Conservation (phyloP, 306 rosid genomes). For the Cucumis sativus region DNA sequence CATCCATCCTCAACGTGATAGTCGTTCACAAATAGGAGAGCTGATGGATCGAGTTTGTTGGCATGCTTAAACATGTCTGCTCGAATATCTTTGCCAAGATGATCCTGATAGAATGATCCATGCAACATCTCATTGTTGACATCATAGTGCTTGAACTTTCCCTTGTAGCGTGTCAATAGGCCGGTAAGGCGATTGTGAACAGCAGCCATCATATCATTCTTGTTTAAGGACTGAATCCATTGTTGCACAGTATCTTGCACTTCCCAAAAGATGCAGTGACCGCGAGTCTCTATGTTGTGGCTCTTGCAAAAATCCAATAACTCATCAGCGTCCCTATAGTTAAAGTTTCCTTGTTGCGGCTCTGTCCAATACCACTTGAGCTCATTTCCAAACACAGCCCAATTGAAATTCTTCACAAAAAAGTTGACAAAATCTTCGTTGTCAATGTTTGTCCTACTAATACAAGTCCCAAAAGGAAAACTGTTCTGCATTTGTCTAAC, state of each 20-base stretch:
- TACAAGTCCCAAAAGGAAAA: constrained; percentile 82
- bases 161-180: constrained; percentile 62
- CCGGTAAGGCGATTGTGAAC: constrained; percentile 58
- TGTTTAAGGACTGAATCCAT: constrained; percentile 52
- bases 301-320: constrained; percentile 49
- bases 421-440: constrained; percentile 77
- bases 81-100: constrained; percentile 57
- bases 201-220: constrained; percentile 46
- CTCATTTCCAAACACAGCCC: constrained; percentile 96
- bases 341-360: constrained; percentile 60
- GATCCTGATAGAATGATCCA: constrained; percentile 69
- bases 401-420: constrained; percentile 65
- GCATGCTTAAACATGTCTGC: constrained; percentile 80
- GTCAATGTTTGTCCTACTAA: constrained; percentile 70
- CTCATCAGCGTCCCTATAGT: constrained; percentile 80
- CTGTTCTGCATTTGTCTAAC: constrained; percentile 49
- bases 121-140: constrained; percentile 93
- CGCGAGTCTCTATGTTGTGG: constrained; percentile 54
- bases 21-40: constrained; percentile 62
- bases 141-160: constrained; percentile 75
- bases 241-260: constrained; percentile 57
- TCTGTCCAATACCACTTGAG: constrained; percentile 97
- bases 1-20: constrained; percentile 79
- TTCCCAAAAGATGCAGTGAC: constrained; percentile 96
- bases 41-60: constrained; percentile 52